phyloP scores from a whole-genome alignment of 2,329 filamentous ascomycete species.

The Neurospora crassa region DNA sequence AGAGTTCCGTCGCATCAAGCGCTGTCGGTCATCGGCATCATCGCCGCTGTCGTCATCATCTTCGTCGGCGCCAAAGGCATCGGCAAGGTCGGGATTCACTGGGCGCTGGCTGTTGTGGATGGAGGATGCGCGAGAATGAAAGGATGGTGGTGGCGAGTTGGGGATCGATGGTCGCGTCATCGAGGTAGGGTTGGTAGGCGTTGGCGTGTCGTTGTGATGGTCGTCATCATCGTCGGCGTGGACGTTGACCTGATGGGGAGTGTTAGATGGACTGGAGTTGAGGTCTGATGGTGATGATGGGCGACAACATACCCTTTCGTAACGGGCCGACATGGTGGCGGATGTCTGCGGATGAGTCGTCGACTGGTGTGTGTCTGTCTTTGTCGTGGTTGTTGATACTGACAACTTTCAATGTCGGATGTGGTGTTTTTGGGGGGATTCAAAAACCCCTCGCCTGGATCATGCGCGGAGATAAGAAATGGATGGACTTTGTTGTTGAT shows the following conservation, averaged over 20 bases:
- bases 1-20: slow-evolving; percentile 64
- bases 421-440: not conserved
- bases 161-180: slow-evolving; percentile 29
- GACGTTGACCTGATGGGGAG: slow-evolving; percentile 40
- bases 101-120: slow-evolving; percentile 38
- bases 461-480: not conserved
- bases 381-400: not conserved
- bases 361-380: not conserved
- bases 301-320: slow-evolving; percentile 43
- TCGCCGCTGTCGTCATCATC: slow-evolving; percentile 68
- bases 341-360: slow-evolving; percentile 5
- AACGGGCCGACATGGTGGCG: slow-evolving; percentile 40
- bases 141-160: slow-evolving; percentile 68
- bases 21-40: slow-evolving; percentile 72
- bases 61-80: slow-evolving; percentile 68
- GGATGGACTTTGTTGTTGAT: not conserved
- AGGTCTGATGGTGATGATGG: not conserved
- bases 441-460: not conserved
- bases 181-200: slow-evolving; percentile 25
- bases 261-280: slow-evolving; percentile 11
- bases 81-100: slow-evolving; percentile 75
- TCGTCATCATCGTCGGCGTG: slow-evolving; percentile 45
- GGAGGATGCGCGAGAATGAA: slow-evolving; percentile 75
- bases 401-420: not conserved
- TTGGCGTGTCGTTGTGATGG: slow-evolving; percentile 5